Conservation (phyloP, 805 yeast species). For the Saccharomycopsis lassenensis region DNA sequence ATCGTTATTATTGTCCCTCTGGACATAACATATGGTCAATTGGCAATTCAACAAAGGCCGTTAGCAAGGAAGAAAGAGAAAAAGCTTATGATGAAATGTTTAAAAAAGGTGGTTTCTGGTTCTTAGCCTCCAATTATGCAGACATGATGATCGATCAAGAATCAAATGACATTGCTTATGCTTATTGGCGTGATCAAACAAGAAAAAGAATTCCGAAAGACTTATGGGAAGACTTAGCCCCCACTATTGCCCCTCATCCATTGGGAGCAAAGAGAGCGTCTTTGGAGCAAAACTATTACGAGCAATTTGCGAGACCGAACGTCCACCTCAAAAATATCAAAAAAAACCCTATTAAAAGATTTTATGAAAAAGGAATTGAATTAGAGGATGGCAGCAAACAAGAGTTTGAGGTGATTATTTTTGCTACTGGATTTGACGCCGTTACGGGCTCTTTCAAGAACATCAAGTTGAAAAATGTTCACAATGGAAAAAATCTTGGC, state of each 20-base stretch:
- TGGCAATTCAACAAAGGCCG: too few species aligned
- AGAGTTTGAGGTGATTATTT: slow-evolving; percentile 18
- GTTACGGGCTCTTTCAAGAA: slow-evolving; percentile 22
- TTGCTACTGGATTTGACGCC: slow-evolving; percentile 21
- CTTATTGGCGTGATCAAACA: slow-evolving; percentile 17
- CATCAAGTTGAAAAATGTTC: slow-evolving; percentile 18
- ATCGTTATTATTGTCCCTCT: too few species aligned
- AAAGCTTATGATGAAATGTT: too few species aligned
- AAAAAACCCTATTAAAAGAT: slow-evolving; percentile 17
- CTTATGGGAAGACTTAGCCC: slow-evolving; percentile 17
- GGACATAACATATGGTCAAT: too few species aligned
- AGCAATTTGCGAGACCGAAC: slow-evolving; percentile 17
- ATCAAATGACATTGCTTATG: slow-evolving; percentile 18
- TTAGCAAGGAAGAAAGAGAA: too few species aligned
- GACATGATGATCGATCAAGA: slow-evolving; percentile 16
- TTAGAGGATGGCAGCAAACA: slow-evolving; percentile 14
- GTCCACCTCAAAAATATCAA: slow-evolving; percentile 21
- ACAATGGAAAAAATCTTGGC: slow-evolving; percentile 15
- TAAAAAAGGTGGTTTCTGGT: slow-evolving; percentile 22
- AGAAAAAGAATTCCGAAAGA: slow-evolving; percentile 16
- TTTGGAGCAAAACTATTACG: slow-evolving; percentile 19
- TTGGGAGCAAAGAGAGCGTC: slow-evolving; percentile 20
- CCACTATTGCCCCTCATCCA: slow-evolving; percentile 18
- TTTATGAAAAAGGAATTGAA: slow-evolving; percentile 18
- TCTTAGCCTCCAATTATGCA: slow-evolving; percentile 21